Percentiles rank a stretch among this genome's conserved stretches.
phyloP scores from a whole-genome alignment of 1,139 yeast genomes.

The Geotrichum europaeum region DNA sequence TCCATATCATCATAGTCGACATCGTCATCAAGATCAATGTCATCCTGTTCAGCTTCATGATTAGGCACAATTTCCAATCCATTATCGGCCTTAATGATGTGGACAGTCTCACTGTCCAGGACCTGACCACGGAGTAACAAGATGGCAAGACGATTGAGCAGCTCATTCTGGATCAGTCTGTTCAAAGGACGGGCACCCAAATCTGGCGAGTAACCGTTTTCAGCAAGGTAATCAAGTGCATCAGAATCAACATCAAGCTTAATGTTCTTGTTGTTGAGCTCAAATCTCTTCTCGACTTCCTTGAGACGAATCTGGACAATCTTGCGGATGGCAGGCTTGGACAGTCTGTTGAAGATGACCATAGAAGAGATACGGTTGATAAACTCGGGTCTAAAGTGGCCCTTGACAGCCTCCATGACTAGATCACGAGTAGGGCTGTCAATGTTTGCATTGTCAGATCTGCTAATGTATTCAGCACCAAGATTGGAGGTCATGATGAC shows the following conservation, averaged over 20 bases:
- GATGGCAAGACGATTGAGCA: constrained; percentile 78
- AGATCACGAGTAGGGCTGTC: constrained; percentile 14
- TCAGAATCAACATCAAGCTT: constrained; percentile 60
- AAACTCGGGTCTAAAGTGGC: constrained; percentile 96
- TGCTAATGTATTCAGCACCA: constrained; percentile 85
- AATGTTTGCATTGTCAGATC: constrained; percentile 54
- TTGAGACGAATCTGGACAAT: constrained; percentile 77
- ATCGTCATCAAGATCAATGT: constrained; percentile 5
- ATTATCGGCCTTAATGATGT: constrained; percentile 48
- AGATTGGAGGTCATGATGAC: constrained; percentile 95
- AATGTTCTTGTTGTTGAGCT: constrained; percentile 71
- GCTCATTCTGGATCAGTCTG: constrained; percentile 82
- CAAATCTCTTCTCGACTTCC: constrained; percentile 83
- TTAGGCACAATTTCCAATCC: constrained; percentile 81
- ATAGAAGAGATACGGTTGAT: constrained; percentile 91
- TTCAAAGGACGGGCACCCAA: constrained; percentile 97
- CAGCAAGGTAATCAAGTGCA: constrained; percentile 67
- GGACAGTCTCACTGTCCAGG: constrained; percentile 77
- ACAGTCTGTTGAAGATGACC: constrained; percentile 84
- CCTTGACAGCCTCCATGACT: constrained; percentile 67
- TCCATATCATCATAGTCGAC: constrained; percentile 38
- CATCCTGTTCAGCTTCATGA: constrained; percentile 45
- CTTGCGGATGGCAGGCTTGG: constrained; percentile 86
- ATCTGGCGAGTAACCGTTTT: constrained; percentile 84
- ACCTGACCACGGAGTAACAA: constrained; percentile 81